Evolutionary conservation across 139 green algal genomes (phyloP).

Genomic region (Volvox africanus): DNA sequence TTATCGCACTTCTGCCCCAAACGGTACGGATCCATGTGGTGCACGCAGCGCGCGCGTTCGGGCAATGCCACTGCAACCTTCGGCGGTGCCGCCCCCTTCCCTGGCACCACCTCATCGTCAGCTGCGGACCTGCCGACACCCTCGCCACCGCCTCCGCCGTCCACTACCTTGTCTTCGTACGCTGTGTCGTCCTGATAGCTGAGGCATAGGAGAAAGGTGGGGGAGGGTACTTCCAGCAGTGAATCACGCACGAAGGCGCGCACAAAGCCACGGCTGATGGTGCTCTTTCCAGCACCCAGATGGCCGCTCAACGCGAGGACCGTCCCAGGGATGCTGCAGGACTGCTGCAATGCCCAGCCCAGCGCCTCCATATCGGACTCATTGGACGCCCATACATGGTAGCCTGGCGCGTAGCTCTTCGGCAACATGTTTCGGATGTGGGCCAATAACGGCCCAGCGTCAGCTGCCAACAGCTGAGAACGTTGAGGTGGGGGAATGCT

Average conservation of each 20-base stretch:
- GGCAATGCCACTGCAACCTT: not conserved
- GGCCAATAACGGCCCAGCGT: slow-evolving; percentile 52
- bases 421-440: slow-evolving; percentile 56
- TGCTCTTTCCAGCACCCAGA: slow-evolving; percentile 66
- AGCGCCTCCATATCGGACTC: slow-evolving; percentile 58
- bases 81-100: not conserved
- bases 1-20: slow-evolving; percentile 61
- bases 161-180: slow-evolving; percentile 6
- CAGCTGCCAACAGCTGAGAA: not conserved
- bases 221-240: slow-evolving; percentile 62
- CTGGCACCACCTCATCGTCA: slow-evolving; percentile 7
- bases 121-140: not conserved
- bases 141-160: not conserved
- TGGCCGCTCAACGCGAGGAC: slow-evolving; percentile 62
- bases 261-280: slow-evolving; percentile 62
- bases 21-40: slow-evolving; percentile 74
- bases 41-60: slow-evolving; percentile 7
- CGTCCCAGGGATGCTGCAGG: slow-evolving; percentile 44
- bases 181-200: slow-evolving; percentile 58
- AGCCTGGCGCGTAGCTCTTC: slow-evolving; percentile 28
- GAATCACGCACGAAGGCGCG: slow-evolving; percentile 54
- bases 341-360: slow-evolving; percentile 50
- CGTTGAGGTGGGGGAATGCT: not conserved
- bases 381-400: slow-evolving; percentile 50
- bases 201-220: slow-evolving; percentile 69